Evolutionary conservation across 2,329 filamentous ascomycete genomes (phyloP).

Genomic region (Trichoderma polysporum): DNA sequence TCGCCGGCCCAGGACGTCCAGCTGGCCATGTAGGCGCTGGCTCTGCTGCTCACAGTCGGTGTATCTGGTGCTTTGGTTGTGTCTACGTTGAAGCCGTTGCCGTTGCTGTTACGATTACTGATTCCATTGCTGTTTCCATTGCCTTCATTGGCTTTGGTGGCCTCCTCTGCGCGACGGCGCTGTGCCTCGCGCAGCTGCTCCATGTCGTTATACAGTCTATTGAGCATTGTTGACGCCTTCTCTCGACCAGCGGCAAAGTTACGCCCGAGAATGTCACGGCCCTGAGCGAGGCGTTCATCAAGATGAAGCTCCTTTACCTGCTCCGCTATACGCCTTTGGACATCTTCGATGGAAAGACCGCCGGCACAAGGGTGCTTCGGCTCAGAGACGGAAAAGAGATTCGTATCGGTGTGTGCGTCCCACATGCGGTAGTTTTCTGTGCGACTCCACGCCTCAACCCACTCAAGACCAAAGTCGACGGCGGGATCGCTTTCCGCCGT

Average conservation of each 20-base stretch:
- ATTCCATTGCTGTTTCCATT: not conserved
- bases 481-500: conserved; percentile 81
- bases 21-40: conserved; percentile 64
- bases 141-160: conserved; percentile 22
- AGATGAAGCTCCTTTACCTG: conserved; percentile 93
- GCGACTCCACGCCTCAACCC: conserved; percentile 80
- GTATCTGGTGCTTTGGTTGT: conserved; percentile 46
- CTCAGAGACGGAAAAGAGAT: conserved; percentile 92
- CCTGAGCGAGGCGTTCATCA: conserved; percentile 83
- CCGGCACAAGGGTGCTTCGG: conserved; percentile 92
- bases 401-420: conserved; percentile 74
- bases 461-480: conserved; percentile 78
- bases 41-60: conserved; percentile 54
- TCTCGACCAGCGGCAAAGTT: conserved; percentile 86
- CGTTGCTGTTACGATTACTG: not conserved
- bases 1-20: conserved; percentile 73
- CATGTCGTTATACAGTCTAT: conserved; percentile 86
- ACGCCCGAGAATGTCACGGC: conserved; percentile 81
- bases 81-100: conserved; percentile 25
- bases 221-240: conserved; percentile 84
- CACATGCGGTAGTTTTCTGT: conserved; percentile 94
- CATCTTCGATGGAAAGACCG: conserved; percentile 88
- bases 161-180: conserved; percentile 43
- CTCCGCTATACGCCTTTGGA: conserved; percentile 83
- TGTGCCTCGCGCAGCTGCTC: conserved; percentile 58